phyloP scores from a whole-genome alignment of 768 basidiomycete genomes.

The Russula sp. region DNA sequence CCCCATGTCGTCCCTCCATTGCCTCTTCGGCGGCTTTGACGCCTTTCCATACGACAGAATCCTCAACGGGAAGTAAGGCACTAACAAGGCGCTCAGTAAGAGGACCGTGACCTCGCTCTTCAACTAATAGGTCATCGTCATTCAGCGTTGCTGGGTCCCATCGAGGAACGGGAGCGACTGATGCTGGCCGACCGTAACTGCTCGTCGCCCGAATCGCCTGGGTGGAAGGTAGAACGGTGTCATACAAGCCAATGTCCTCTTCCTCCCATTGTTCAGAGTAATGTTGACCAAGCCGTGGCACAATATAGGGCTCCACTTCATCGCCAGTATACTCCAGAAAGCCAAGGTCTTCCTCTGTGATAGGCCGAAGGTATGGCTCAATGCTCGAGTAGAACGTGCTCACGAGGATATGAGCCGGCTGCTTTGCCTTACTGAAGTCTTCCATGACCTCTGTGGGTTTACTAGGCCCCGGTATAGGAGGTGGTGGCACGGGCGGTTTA shows the following conservation, averaged over 20 bases:
- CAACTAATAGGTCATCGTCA: conserved; percentile 60
- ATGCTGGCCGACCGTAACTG: conserved; percentile 29
- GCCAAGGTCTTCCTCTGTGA: conserved; percentile 93
- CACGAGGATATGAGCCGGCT: conserved; percentile 59
- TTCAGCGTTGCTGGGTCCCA: conserved; percentile 80
- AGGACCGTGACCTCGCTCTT: conserved; percentile 80
- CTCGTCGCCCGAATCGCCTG: conserved; percentile 32
- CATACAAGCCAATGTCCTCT: conserved; percentile 58
- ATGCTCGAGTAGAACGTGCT: conserved; percentile 82
- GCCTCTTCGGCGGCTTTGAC: conserved; percentile 80
- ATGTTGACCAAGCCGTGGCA: conserved; percentile 83
- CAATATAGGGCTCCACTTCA: conserved; percentile 77
- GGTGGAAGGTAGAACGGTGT: conserved; percentile 35
- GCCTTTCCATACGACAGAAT: conserved; percentile 57
- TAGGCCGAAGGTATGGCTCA: conserved; percentile 82
- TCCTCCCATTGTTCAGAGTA: conserved; percentile 94
- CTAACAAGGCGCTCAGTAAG: conserved; percentile 80
- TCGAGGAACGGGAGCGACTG: conserved; percentile 50
- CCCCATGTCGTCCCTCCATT: conserved; percentile 73
- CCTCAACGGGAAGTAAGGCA: conserved; percentile 63
- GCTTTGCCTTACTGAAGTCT: conserved; percentile 83
- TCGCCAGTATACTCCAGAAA: conserved; percentile 89
- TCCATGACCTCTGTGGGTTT: conserved; percentile 77
- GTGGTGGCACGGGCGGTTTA: conserved; percentile 54
- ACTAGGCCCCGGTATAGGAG: conserved; percentile 73